Conservation (phyloP, 2,329 filamentous ascomycete species). For the Trichoderma harzianum region DNA sequence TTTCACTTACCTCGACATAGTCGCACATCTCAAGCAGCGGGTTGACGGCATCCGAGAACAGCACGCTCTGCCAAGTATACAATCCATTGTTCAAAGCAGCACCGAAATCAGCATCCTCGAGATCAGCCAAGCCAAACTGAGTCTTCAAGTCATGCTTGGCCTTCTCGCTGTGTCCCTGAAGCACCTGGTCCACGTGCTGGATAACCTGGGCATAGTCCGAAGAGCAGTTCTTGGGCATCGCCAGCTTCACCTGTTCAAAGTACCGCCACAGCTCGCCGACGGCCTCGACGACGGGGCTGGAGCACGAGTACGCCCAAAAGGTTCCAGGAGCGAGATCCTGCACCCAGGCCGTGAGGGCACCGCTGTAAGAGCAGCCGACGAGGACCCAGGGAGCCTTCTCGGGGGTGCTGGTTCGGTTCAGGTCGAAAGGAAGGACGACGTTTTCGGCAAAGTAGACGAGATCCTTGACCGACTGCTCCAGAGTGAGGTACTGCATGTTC, state of each 20-base stretch:
- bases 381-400: constrained; percentile 66
- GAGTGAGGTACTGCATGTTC: constrained; percentile 72
- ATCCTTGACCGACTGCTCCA: constrained; percentile 74
- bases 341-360: constrained; percentile 70
- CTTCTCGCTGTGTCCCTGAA: constrained; percentile 35
- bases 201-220: constrained; percentile 54
- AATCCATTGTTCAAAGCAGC: constrained; percentile 29
- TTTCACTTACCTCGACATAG: constrained; percentile 22
- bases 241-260: constrained; percentile 43
- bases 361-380: constrained; percentile 78
- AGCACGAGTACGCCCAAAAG: constrained; percentile 73
- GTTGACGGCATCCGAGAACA: constrained; percentile 34
- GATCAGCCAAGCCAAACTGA: constrained; percentile 40
- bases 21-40: constrained; percentile 38
- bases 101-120: constrained; percentile 50
- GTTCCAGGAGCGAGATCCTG: constrained; percentile 69
- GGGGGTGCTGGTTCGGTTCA: constrained; percentile 60
- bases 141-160: constrained; percentile 41
- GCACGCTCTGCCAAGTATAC: constrained; percentile 36
- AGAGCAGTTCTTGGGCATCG: constrained; percentile 57
- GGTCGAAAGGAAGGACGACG: constrained; percentile 64
- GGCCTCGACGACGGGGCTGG: constrained; percentile 71
- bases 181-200: constrained; percentile 45
- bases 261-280: constrained; percentile 69
- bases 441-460: constrained; percentile 72